A percentile compares a stretch with the other conserved stretches of the same genome.
phyloP scores from a whole-genome alignment of 192 early-diverging fungal species.

The Linnemannia hyalina region DNA sequence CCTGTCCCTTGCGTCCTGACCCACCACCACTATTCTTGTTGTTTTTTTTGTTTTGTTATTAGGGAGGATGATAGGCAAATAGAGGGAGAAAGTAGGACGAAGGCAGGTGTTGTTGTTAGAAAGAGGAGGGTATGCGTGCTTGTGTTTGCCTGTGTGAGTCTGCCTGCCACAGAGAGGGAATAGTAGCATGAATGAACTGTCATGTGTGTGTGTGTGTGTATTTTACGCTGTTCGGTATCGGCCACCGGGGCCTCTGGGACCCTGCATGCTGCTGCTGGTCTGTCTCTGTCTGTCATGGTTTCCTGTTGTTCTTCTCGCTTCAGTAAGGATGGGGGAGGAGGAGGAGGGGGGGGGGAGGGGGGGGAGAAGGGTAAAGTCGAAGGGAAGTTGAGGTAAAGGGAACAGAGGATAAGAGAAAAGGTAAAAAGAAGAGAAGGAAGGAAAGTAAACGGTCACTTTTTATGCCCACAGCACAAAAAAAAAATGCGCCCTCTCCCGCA shows the following conservation, averaged over 20 bases:
- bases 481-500: not conserved
- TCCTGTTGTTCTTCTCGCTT: not conserved
- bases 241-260: not conserved
- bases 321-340: not conserved
- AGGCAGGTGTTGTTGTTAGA: too few relatives aligned
- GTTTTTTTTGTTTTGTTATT: not conserved
- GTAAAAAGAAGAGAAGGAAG: not conserved
- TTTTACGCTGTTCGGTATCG: not conserved
- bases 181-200: not conserved
- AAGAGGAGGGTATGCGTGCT: too few relatives aligned
- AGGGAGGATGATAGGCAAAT: not conserved
- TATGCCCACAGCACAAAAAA: not conserved
- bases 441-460: not conserved
- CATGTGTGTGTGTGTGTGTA: not conserved
- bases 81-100: not conserved
- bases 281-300: not conserved
- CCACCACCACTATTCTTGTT: not conserved
- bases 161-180: not conserved
- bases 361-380: not conserved
- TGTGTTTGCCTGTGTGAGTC: too few relatives aligned
- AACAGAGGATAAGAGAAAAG: not conserved
- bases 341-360: not conserved
- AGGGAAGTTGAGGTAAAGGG: not conserved
- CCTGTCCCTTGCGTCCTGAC: not conserved
- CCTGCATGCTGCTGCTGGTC: not conserved